These are phyloP conservation scores for Nakazawaea laoshanensis DNA, from an alignment of 805 yeast genomes.

Conservation along the genomic window DNA sequence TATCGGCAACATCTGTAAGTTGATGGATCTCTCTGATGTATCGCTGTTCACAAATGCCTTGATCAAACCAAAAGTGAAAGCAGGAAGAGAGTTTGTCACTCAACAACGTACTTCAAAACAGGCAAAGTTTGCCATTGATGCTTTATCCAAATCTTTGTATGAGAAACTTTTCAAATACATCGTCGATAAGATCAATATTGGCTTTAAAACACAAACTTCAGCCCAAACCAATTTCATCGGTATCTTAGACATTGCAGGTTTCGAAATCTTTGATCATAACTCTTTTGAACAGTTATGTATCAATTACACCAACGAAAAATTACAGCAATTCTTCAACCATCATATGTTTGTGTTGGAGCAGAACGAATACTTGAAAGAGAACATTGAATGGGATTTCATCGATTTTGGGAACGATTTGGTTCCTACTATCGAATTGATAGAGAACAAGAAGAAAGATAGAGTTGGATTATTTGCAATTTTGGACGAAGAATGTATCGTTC, in stretches of 20 bases:
- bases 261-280: conserved; percentile 48
- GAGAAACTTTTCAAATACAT: conserved; percentile 76
- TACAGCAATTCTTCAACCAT: conserved; percentile 55
- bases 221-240: conserved; percentile 35
- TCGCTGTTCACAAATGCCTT: conserved; percentile 51
- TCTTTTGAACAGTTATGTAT: conserved; percentile 56
- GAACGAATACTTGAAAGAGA: conserved; percentile 50
- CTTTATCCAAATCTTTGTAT: conserved; percentile 79
- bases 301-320: conserved; percentile 51
- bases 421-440: conserved; percentile 89
- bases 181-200: conserved; percentile 67
- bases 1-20: conserved; percentile 41
- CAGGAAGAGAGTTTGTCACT: conserved; percentile 80
- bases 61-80: conserved; percentile 76
- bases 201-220: conserved; percentile 36
- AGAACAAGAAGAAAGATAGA: conserved; percentile 43
- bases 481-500: conserved; percentile 94
- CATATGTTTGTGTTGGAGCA: conserved; percentile 55
- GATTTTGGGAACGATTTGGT: conserved; percentile 94
- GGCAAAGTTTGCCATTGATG: conserved; percentile 75
- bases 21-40: conserved; percentile 53
- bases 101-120: conserved; percentile 76
- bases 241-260: conserved; percentile 54
- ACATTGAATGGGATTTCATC: conserved; percentile 62
- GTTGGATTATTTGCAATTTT: conserved; percentile 80